phyloP scores from a whole-genome alignment of 2,329 filamentous ascomycete species.

The Cyphellophora attinorum region DNA sequence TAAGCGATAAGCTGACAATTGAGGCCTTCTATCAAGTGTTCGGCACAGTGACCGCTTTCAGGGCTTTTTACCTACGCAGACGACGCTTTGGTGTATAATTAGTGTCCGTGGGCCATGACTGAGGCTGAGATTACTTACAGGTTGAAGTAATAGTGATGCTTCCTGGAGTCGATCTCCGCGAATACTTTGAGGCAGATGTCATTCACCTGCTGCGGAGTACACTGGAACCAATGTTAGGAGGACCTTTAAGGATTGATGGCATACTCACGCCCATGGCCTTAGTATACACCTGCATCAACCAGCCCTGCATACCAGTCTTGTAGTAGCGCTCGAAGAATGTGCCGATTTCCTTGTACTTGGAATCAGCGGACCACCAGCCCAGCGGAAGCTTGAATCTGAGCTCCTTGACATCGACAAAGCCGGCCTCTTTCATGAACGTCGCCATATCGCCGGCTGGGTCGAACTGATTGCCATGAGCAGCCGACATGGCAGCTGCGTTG shows the following conservation, averaged over 20 bases:
- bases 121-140: constrained; percentile 5
- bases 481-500: constrained; percentile 11
- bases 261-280: constrained; percentile 18
- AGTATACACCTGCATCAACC: constrained; percentile 20
- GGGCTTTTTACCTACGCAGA: constrained; percentile 1
- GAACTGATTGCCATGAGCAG: constrained; percentile 19
- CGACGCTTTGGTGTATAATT: background rate
- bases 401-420: constrained; percentile 37
- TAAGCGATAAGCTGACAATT: too few relatives aligned
- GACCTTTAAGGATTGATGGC: background rate
- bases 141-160: constrained; percentile 10
- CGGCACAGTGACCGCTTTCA: background rate
- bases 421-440: constrained; percentile 23
- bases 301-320: constrained; percentile 21
- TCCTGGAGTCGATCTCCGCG: constrained; percentile 12
- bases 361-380: constrained; percentile 30
- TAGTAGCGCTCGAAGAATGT: constrained; percentile 20
- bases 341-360: constrained; percentile 29
- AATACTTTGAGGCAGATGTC: constrained; percentile 11
- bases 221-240: constrained; percentile 14
- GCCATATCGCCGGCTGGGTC: constrained; percentile 19
- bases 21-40: too few relatives aligned
- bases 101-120: background rate
- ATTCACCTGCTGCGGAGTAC: constrained; percentile 21
- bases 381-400: constrained; percentile 31